Evolutionary conservation across 306 rosid species (phyloP), one percentile per base, ranked within the genome.

Genomic region (Corylus americana): DNA sequence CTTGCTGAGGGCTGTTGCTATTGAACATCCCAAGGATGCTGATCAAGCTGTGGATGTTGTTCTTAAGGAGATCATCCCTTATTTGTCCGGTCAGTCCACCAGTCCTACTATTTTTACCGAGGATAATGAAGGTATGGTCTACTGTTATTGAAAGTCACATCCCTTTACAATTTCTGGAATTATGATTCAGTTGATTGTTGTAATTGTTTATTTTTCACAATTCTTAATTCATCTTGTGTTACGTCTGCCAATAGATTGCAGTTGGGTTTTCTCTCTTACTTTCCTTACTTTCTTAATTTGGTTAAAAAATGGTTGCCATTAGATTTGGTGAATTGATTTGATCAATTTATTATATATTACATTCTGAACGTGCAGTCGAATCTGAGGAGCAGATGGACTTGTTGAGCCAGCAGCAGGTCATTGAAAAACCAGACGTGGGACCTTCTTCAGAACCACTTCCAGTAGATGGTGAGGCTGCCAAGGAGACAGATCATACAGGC

Each of bases 1-100:
- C 76, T 63, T 93, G 50, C 87, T 95, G 75, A 91, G 85, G 91
- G 98, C 96, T 47, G 97, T 95, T 57, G 96, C 99, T 39, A 86
- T 90, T 76, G 99, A 95, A 77, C 85, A 91, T 74, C 75, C 96
- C 2, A 89, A 82, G 73, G 96, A 95, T 90, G 90, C 82, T 55
- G 90, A 92, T 76, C 78, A 73, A 7, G 99, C 99, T 12, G 91
- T 89, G 9, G 88, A 79, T 66, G 79, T 85, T 64, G 84, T 95
- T 78, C 80, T 93, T 48, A 78, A 47, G 3, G 98, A 95, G 83
- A 77, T 94, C 37, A 77, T 95, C 53, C 99, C 99, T 17, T 50
- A 55, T 39, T 75, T 86, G 75, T 37, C 74, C 27, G n/a, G 27
- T 12, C 74, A 22, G 44, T 27, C 31, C 10, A 22, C 2, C 10